Evolutionary conservation across 371 early-diverging fungal species (phyloP), one percentile per base, ranked within the genome.

Genomic region (Spraguea lophii): DNA sequence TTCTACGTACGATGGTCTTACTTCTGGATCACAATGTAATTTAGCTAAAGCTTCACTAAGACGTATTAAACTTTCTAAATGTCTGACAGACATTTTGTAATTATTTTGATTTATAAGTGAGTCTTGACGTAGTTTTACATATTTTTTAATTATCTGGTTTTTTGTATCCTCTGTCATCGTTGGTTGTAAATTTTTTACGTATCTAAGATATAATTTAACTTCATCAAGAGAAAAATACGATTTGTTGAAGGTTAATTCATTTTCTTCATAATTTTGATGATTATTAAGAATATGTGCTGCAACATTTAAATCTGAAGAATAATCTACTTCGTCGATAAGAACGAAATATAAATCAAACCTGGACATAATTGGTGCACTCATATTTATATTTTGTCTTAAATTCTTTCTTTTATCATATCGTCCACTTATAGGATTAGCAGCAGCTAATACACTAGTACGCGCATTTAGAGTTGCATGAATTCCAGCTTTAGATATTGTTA

Each of bases 281-380:
- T 85, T 83, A 45, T 79, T 78, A 49, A 93, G 77, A 59, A 97
- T 88, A 61, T 93, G 86, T 19, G 78, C 77, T 19, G 92, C 88
- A 49, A 92, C 81, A 57, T 82, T 78, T 61, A 74, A 77, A 68
- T 97, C 98, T n/a, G 81, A 78, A 1, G 77, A 73, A 42, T 80
- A 79, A 68, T 89, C 83, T 59, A 85, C 80, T 25, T 88, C 86
- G 72, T 97, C 98, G 56, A 94, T 72, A 23, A 95, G 79, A 15
- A 95, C 86, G 73, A 94, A 95, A 73, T 91, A 93, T 59, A 97
- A 62, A 75, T 97, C 98, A 69, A 97, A 97, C 66, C 98, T 82
- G 21, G 91, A 90, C 94, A 97, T 91, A 69, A 97, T 89, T 22
- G 98, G 89, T 9, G 87, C 81, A 1, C 84, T 83, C 82, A 95